Evolutionary conservation across 2,329 filamentous ascomycete species (phyloP).

Genomic region (Trichophyton benhamiae): DNA sequence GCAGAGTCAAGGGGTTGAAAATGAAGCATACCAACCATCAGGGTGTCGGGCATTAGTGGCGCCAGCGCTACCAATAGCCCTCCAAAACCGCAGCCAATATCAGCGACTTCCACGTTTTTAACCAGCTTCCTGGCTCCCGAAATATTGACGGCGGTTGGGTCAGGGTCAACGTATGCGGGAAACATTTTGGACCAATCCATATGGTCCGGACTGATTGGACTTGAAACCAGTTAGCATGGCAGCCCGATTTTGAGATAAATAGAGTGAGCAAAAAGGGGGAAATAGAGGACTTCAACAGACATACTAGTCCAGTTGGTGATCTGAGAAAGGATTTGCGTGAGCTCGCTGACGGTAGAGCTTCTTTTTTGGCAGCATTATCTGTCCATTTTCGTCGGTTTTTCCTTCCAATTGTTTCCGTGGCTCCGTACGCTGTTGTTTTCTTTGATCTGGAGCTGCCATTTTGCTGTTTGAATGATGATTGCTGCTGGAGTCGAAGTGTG

Average conservation of each 20-base stretch:
- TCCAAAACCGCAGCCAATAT: conserved; percentile 95
- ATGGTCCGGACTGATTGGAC: conserved; percentile 61
- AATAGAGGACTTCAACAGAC: conserved; percentile 20
- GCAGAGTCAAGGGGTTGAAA: neutral
- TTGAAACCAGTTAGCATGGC: conserved; percentile 27
- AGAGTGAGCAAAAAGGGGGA: neutral
- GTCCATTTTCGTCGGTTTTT: conserved; percentile 13
- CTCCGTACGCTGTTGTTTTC: conserved; percentile 53
- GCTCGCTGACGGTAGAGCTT: conserved; percentile 93
- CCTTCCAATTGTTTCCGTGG: conserved; percentile 44
- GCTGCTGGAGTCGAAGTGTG: too few relatives aligned
- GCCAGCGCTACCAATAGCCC: conserved; percentile 78
- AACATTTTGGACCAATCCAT: conserved; percentile 91
- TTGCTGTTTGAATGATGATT: neutral
- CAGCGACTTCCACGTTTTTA: conserved; percentile 76
- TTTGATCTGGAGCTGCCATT: conserved; percentile 29
- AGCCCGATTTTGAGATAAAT: neutral
- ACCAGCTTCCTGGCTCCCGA: conserved; percentile 34
- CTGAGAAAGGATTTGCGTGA: conserved; percentile 95
- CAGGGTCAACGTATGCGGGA: conserved; percentile 52
- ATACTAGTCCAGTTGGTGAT: conserved; percentile 81
- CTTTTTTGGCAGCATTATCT: conserved; percentile 60
- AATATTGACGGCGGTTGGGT: conserved; percentile 23
- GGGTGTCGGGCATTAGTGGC: conserved; percentile 64
- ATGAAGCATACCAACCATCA: conserved; percentile 58